A percentile compares a stretch with the other conserved stretches of the same genome.
Evolutionary conservation across 352 stramenopile species (phyloP).

Genomic region (Pythium volutum): DNA sequence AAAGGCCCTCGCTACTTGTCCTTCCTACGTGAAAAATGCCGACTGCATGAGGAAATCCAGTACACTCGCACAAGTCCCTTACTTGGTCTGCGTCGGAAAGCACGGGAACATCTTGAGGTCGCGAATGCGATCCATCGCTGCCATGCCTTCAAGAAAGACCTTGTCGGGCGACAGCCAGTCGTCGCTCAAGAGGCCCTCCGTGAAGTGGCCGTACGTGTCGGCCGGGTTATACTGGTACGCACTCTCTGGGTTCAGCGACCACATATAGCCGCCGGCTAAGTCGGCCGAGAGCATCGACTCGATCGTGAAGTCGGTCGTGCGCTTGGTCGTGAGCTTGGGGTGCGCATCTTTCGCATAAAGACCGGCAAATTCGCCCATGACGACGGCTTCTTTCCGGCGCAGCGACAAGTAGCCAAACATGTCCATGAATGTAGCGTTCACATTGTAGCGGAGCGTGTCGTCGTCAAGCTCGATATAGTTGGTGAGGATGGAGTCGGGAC

Average conservation of each 20-base stretch:
- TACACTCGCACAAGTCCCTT: background rate
- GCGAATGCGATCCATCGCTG: conserved; percentile 43
- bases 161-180: conserved; percentile 61
- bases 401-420: conserved; percentile 65
- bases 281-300: conserved; percentile 44
- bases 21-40: too few species aligned
- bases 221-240: conserved; percentile 61
- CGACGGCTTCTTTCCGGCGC: conserved; percentile 29
- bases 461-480: conserved; percentile 54
- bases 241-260: conserved; percentile 71
- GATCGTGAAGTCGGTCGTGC: conserved; percentile 58
- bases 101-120: conserved; percentile 70
- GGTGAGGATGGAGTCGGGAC: conserved; percentile 25
- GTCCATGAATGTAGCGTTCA: conserved; percentile 53
- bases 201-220: conserved; percentile 35
- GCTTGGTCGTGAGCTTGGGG: conserved; percentile 56
- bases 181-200: conserved; percentile 46
- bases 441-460: conserved; percentile 31
- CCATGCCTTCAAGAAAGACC: conserved; percentile 41
- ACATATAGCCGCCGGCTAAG: conserved; percentile 63
- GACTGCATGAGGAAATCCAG: background rate
- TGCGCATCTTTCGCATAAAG: conserved; percentile 57
- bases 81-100: conserved; percentile 31
- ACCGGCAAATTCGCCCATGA: conserved; percentile 68
- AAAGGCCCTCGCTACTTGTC: too few species aligned